phyloP scores from a whole-genome alignment of 1,284 basidiomycete species.

The Nidula niveotomentosa region DNA sequence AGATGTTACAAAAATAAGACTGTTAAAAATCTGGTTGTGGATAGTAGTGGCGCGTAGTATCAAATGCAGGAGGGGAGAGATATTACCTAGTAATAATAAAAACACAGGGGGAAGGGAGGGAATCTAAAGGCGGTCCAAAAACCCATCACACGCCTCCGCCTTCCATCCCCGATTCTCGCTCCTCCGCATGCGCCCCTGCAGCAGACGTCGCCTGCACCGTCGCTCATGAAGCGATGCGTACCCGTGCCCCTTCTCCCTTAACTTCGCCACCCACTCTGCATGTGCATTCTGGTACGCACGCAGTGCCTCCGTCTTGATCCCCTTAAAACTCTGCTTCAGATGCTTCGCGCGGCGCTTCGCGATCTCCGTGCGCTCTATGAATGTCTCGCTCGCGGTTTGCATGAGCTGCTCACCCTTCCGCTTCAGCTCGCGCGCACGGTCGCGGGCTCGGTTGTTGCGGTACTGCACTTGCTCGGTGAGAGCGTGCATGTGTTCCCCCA shows the following conservation, averaged over 20 bases:
- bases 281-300: constrained; percentile 34
- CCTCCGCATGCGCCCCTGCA: constrained; percentile 1
- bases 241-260: constrained; percentile 14
- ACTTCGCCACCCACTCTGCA: constrained; percentile 30
- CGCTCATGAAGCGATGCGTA: no score
- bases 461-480: constrained; percentile 39
- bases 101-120: no score
- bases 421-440: constrained; percentile 57
- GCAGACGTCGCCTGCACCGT: no score
- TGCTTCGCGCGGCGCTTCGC: constrained; percentile 49
- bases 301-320: constrained; percentile 29
- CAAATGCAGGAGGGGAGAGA: no score
- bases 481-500: constrained; percentile 44
- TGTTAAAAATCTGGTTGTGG: no score
- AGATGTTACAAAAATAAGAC: no score
- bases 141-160: not conserved
- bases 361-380: constrained; percentile 21
- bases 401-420: constrained; percentile 35
- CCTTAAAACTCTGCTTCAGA: constrained; percentile 36
- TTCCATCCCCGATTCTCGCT: constrained; percentile 1
- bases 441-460: constrained; percentile 56
- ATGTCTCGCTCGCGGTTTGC: constrained; percentile 16
- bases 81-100: no score
- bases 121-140: not conserved
- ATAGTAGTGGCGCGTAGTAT: no score